phyloP scores from a whole-genome alignment of 805 yeast genomes.

The Kodamaea sagamina region DNA sequence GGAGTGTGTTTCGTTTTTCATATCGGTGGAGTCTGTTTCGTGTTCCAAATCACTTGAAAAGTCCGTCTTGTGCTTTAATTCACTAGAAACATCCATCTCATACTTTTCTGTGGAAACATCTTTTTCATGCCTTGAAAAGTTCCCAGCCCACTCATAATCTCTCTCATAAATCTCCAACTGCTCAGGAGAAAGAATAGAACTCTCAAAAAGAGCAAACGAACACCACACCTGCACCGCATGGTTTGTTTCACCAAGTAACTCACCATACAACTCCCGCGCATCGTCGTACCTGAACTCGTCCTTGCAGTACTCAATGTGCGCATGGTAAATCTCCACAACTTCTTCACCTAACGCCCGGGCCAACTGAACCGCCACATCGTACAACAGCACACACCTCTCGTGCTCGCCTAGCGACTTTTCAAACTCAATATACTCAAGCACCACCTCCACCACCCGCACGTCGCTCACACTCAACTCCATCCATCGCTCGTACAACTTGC shows the following conservation, averaged over 20 bases:
- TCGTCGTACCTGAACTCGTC: slow-evolving; percentile 58
- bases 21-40: no score
- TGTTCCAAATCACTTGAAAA: no score
- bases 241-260: slow-evolving; percentile 33
- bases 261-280: slow-evolving; percentile 55
- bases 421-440: slow-evolving; percentile 68
- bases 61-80: no score
- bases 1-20: no score
- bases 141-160: no score
- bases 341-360: slow-evolving; percentile 12
- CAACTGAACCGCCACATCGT: slow-evolving; percentile 48
- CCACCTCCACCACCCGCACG: slow-evolving; percentile 28
- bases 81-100: no score
- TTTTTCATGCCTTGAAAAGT: no score
- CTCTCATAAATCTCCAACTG: slow-evolving; percentile 38
- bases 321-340: slow-evolving; percentile 18
- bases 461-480: slow-evolving; percentile 38
- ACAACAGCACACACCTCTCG: slow-evolving; percentile 67
- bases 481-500: slow-evolving; percentile 69
- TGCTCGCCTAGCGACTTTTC: slow-evolving; percentile 69
- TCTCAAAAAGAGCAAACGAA: slow-evolving; percentile 69
- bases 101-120: no score
- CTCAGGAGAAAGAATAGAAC: slow-evolving; percentile 57
- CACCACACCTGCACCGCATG: slow-evolving; percentile 54
- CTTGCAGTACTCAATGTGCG: slow-evolving; percentile 58